A percentile compares a stretch with the other conserved stretches of the same genome.
Evolutionary conservation across 257 asterid species (phyloP).

Genomic region (Fraxinus cuspidata): DNA sequence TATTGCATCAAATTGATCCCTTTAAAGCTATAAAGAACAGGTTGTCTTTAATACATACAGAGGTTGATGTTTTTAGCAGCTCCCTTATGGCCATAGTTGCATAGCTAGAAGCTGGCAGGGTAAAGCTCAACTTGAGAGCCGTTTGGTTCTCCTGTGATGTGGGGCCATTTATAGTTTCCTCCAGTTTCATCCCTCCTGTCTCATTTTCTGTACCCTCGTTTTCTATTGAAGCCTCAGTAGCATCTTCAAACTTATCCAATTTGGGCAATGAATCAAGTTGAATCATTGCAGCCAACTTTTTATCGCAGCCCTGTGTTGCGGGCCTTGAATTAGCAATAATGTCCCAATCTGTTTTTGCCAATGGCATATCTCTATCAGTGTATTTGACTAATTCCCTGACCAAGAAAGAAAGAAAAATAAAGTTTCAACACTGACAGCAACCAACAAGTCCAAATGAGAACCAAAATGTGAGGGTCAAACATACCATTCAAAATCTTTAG

Average conservation of each 20-base stretch:
- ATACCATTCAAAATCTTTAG: slow-evolving; percentile 85
- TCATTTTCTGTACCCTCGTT: slow-evolving; percentile 24
- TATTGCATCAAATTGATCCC: neutral
- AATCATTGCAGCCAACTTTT: slow-evolving; percentile 24
- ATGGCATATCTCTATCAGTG: slow-evolving; percentile 63
- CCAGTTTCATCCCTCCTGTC: slow-evolving; percentile 28
- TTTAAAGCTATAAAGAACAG: slow-evolving; percentile 2
- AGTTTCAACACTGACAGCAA: slow-evolving; percentile 23
- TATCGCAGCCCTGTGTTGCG: slow-evolving; percentile 29
- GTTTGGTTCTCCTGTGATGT: slow-evolving; percentile 43
- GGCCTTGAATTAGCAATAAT: slow-evolving; percentile 48
- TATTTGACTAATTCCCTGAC: slow-evolving; percentile 79
- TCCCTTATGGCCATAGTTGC: slow-evolving; percentile 99
- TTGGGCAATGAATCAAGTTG: slow-evolving; percentile 25
- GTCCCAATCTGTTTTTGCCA: slow-evolving; percentile 87
- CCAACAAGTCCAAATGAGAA: slow-evolving; percentile 11
- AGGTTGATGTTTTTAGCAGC: slow-evolving; percentile 88
- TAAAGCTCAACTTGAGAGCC: slow-evolving; percentile 89
- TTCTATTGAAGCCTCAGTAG: slow-evolving; percentile 22
- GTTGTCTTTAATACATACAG: slow-evolving; percentile 52
- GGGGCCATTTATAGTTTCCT: slow-evolving; percentile 38
- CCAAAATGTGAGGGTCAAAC: slow-evolving; percentile 24
- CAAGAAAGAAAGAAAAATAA: slow-evolving; percentile 6
- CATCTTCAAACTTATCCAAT: slow-evolving; percentile 29
- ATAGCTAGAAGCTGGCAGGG: slow-evolving; percentile 88